These are phyloP conservation scores for apple (Malus domestica) DNA, from an alignment of 306 rosid species.

Conservation along the genomic window ASM211411v1 NC_041790.1:11309501-11310000, in stretches of 20 bases:
- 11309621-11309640: not conserved
- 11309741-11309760: constrained; percentile 1
- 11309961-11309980: not conserved
- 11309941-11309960: not conserved
- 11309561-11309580: not conserved
- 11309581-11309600: not conserved
- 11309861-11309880: not conserved
- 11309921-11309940: not conserved
- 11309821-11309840: not conserved
- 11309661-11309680: not conserved
- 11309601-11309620: not conserved
- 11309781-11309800: not conserved
- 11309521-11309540: not conserved
- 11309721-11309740: not conserved
- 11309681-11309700: constrained; percentile 10
- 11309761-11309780: not conserved
- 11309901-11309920: not conserved
- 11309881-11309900: not conserved
- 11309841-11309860: not conserved
- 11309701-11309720: not conserved
- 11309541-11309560: not conserved
- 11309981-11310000: not conserved
- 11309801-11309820: not conserved
- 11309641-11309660: not conserved
- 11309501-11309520: not conserved